Base-by-base conservation (phyloP, 2,329 filamentous ascomycete species). In the Xylariaceae sp. region DNA sequence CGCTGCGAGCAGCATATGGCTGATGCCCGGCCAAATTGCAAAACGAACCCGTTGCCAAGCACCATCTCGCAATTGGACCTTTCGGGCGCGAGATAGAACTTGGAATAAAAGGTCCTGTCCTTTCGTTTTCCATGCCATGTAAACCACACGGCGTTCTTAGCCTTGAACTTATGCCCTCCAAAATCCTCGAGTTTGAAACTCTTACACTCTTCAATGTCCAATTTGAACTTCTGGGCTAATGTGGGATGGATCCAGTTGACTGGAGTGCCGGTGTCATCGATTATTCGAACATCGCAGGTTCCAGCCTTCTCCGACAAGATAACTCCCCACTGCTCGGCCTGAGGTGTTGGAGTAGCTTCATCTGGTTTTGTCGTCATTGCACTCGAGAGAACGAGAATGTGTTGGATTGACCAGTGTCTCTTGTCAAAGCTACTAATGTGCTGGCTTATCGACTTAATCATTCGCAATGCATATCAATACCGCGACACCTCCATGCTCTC, bases 231-330 rank as follows among this genome's bases (percentile, higher is more conserved):
- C 12, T 19, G n/a, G 10, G 37, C 37, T 8, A 48, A 27, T 17
- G 29, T 25, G 10, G 45, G 45, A 22, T 44, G 45, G 37, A 48
- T 48, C 45, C 45, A 48, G 17, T 44, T 48, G 45, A 44, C 45
- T 6, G 41, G 34, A 16, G 45, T 44, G 20, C 45, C 45, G 21
- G 45, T 48, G 36, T 48, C 45, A 17, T 48, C 45, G 16, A 19
- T 39, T 25, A 47, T 33, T 6, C 40, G 17, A 25, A 43, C 45
- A 19, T 47, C 39, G n/a, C 25, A n/a, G 4, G 6, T 22, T 19
- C 25, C 40, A 27, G 23, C 16, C 19, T 37, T 32, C 11, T 27
- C 21, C 19, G 20, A 35, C 17, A 45, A 5, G 10, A 45, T 36
- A 3, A 22, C 34, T 12, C 43, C 43, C 37, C 37, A 45, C 29